These are phyloP conservation scores for Moesziomyces parantarcticus DNA, from an alignment of 1,284 basidiomycete genomes.

Conservation along the genomic window DNA sequence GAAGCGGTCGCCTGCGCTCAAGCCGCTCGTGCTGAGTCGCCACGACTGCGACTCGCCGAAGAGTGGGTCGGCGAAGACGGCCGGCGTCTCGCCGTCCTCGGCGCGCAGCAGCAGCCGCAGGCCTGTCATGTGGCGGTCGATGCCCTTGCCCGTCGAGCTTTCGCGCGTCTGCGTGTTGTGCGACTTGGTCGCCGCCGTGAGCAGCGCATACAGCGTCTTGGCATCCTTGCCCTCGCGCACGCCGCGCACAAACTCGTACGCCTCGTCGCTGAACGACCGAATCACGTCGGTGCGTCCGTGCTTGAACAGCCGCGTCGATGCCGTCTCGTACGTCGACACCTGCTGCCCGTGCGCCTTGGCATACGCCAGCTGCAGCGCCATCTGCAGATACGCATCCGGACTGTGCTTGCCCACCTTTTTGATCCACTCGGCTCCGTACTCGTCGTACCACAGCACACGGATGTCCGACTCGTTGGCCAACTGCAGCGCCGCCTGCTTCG, in stretches of 20 bases:
- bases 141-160: slow-evolving; percentile 84
- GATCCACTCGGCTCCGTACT: slow-evolving; percentile 92
- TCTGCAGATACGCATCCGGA: slow-evolving; percentile 91
- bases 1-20: slow-evolving; percentile 87
- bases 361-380: slow-evolving; percentile 93
- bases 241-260: slow-evolving; percentile 80
- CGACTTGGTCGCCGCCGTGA: slow-evolving; percentile 77
- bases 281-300: slow-evolving; percentile 94
- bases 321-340: slow-evolving; percentile 94
- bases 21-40: slow-evolving; percentile 90
- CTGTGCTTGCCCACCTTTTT: slow-evolving; percentile 82
- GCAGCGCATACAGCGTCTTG: slow-evolving; percentile 71
- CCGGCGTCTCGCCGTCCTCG: slow-evolving; percentile 56
- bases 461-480: slow-evolving; percentile 85
- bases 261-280: slow-evolving; percentile 80
- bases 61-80: slow-evolving; percentile 74
- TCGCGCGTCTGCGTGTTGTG: slow-evolving; percentile 83
- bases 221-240: slow-evolving; percentile 77
- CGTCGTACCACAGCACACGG: slow-evolving; percentile 83
- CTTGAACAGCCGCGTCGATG: slow-evolving; percentile 87
- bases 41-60: slow-evolving; percentile 84
- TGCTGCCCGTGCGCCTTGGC: slow-evolving; percentile 81
- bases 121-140: slow-evolving; percentile 91
- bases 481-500: slow-evolving; percentile 74
- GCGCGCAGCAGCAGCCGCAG: slow-evolving; percentile 72